Evolutionary conservation across 2,329 filamentous ascomycete species (phyloP), one percentile per base, ranked within the genome.

Genomic region (Aspergillus niger): DNA sequence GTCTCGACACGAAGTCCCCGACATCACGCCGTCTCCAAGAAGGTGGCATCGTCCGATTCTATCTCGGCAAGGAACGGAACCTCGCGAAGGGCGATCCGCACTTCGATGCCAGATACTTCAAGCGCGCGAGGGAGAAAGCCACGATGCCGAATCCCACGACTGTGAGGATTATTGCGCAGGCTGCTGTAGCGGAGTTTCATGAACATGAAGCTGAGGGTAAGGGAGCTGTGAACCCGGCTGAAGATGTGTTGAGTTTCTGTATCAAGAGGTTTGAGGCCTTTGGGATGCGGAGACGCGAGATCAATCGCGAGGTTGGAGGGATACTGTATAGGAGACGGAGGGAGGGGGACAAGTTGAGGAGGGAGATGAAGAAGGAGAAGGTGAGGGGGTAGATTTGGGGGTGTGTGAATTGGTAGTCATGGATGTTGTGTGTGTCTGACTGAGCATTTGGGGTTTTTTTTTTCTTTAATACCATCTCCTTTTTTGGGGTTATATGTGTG

Each of bases 101-200:
- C 41, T 75, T 72, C 60, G 67, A 74, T 26, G 48, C 61, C 7
- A 26, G 39, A 20, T 72, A 71, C 67, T 63, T 69, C 59, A 39
- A 57, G 20, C 62, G 72, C 8, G 54, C 65, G 2, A 66, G 69
- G 51, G 63, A 62, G 26, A 76, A 76, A 50, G 59, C 70, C 5
- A 69, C 72, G 6, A 51, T 71, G 30, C 74, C 77, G 3, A 70
- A 77, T 55, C 56, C 75, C 11, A 73, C 69, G 44, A 76, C 74
- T 10, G 65, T 77, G 55, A 70, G 76, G 41, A 74, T 77, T 32
- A 74, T 79, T 55, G 68, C 72, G 1, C 71, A 72, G 59, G 69
- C 66, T 10, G 77, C 76, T 3, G 60, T 72, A 30, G 63, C 63
- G 26, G 75, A 78, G 55, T 70, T 69, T 22, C 26, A 59, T 8